Evolutionary conservation across 352 stramenopile genomes (phyloP).

Genomic region (Globisporangium parvum): DNA sequence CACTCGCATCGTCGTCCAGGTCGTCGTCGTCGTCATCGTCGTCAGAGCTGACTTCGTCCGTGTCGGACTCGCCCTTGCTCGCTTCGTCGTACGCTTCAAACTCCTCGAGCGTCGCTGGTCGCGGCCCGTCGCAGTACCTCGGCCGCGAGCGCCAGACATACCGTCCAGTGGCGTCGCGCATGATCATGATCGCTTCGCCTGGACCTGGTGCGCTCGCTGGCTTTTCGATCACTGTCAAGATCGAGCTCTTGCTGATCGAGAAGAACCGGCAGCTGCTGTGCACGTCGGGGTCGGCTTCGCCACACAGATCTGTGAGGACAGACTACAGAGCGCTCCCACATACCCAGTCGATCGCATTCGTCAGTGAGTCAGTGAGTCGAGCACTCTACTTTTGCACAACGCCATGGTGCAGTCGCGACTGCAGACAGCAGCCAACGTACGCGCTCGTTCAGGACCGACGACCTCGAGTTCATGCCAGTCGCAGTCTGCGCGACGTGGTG

Average conservation of each 20-base stretch:
- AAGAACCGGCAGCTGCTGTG: conserved; percentile 72
- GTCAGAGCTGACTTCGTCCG: conserved; percentile 19
- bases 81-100: conserved; percentile 40
- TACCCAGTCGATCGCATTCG: neutral
- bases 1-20: conserved; percentile 23
- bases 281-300: conserved; percentile 31
- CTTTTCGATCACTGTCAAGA: conserved; percentile 81
- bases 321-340: conserved; percentile 21
- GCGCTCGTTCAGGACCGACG: conserved; percentile 54
- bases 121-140: conserved; percentile 48
- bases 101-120: conserved; percentile 45
- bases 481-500: conserved; percentile 69
- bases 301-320: conserved; percentile 51
- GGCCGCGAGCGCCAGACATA: conserved; percentile 80
- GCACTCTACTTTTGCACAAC: no score
- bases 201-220: conserved; percentile 29
- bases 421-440: conserved; percentile 17
- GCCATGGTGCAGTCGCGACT: no score
- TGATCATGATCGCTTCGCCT: conserved; percentile 65
- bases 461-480: conserved; percentile 34
- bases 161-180: conserved; percentile 67
- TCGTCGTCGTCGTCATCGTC: conserved; percentile 17
- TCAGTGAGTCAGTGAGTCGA: neutral
- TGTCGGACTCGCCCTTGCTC: conserved; percentile 19
- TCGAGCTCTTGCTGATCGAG: conserved; percentile 70